Evolutionary conservation across 495 filamentous ascomycete genomes (phyloP).

Genomic region (Haplographium delicatum): DNA sequence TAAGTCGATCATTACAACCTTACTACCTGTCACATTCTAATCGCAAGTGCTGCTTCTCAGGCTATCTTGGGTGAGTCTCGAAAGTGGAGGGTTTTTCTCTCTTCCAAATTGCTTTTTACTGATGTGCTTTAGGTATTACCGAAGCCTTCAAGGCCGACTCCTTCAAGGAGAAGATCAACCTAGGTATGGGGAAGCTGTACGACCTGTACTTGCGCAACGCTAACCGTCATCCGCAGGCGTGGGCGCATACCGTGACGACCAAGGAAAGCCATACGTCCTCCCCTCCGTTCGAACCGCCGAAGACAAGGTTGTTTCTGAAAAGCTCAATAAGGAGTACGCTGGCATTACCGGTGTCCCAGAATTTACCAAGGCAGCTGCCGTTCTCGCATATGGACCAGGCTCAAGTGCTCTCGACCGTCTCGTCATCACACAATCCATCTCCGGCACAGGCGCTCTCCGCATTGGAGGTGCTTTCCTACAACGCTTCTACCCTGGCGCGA

Average conservation of each 20-base stretch:
- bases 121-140: slow-evolving; percentile 66
- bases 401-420: slow-evolving; percentile 73
- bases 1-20: slow-evolving; percentile 35
- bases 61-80: slow-evolving; percentile 65
- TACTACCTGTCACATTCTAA: slow-evolving; percentile 12
- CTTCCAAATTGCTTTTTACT: slow-evolving; percentile 14
- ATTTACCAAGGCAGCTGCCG: slow-evolving; percentile 86
- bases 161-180: slow-evolving; percentile 92
- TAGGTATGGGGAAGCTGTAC: slow-evolving; percentile 51
- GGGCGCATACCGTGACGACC: slow-evolving; percentile 85
- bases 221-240: slow-evolving; percentile 46
- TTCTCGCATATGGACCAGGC: slow-evolving; percentile 82
- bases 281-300: slow-evolving; percentile 89
- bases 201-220: slow-evolving; percentile 23
- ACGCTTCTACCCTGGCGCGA: slow-evolving; percentile 81
- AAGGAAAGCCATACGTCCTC: slow-evolving; percentile 95
- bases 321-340: slow-evolving; percentile 94
- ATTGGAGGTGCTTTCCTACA: slow-evolving; percentile 91
- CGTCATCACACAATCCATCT: slow-evolving; percentile 96
- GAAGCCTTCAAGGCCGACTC: slow-evolving; percentile 97
- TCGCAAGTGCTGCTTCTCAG: slow-evolving; percentile 33
- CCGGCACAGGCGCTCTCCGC: slow-evolving; percentile 90
- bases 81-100: background rate
- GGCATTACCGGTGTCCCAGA: slow-evolving; percentile 92
- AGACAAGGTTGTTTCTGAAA: slow-evolving; percentile 70